phyloP scores from a whole-genome alignment of 805 yeast genomes.

The Candida rishiriensis region DNA sequence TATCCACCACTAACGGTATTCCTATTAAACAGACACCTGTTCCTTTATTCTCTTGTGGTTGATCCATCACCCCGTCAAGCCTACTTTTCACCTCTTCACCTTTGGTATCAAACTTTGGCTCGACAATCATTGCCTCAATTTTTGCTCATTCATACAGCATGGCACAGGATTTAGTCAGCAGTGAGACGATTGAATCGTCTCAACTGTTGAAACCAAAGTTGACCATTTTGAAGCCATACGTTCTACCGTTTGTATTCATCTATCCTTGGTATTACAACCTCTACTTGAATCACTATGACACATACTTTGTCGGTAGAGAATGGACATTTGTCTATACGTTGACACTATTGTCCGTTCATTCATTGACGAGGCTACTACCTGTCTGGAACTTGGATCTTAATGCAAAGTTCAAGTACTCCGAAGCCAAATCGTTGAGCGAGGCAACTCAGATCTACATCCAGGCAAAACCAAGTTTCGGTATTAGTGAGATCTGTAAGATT shows the following conservation, averaged over 20 bases:
- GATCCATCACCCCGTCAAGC: too few relatives aligned
- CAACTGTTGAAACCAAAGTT: constrained; percentile 70
- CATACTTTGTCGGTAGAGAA: constrained; percentile 80
- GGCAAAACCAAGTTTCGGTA: constrained; percentile 83
- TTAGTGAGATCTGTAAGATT: constrained; percentile 72
- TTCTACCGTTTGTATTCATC: constrained; percentile 73
- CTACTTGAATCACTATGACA: constrained; percentile 67
- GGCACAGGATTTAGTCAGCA: constrained; percentile 48
- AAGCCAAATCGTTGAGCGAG: constrained; percentile 47
- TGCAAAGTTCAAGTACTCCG: constrained; percentile 60
- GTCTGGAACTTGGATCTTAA: constrained; percentile 80
- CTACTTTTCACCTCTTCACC: too few relatives aligned
- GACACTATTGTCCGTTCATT: constrained; percentile 65
- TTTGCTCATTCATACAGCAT: constrained; percentile 6
- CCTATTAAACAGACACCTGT: too few relatives aligned
- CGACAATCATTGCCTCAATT: too few relatives aligned
- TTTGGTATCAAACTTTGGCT: too few relatives aligned
- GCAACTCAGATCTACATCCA: constrained; percentile 72
- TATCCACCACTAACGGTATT: too few relatives aligned
- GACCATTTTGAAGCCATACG: constrained; percentile 61
- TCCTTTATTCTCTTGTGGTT: too few relatives aligned
- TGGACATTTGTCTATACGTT: constrained; percentile 93
- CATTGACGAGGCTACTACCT: constrained; percentile 83
- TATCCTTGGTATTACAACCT: constrained; percentile 72
- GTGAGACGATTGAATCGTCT: constrained; percentile 68